These are phyloP conservation scores for Botrytis medusae DNA, from an alignment of 2,329 filamentous ascomycete genomes.

Conservation along the genomic window DNA sequence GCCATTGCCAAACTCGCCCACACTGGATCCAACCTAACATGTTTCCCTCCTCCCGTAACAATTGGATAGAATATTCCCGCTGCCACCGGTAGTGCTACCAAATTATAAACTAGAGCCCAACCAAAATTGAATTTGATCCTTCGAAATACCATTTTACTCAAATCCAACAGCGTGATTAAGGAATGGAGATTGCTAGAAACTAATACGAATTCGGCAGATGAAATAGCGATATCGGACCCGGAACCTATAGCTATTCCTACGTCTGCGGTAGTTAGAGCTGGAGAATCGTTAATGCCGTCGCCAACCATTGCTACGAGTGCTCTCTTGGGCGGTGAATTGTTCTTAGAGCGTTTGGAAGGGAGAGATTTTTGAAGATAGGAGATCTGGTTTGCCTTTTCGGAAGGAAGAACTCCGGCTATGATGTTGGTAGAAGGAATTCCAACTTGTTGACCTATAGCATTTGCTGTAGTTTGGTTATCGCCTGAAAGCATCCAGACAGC, in stretches of 20 bases:
- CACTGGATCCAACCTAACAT: slow-evolving; percentile 69
- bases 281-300: slow-evolving; percentile 84
- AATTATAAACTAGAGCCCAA: slow-evolving; percentile 67
- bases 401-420: slow-evolving; percentile 82
- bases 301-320: slow-evolving; percentile 78
- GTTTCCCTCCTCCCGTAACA: slow-evolving; percentile 46
- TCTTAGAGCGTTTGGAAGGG: slow-evolving; percentile 23
- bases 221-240: slow-evolving; percentile 80
- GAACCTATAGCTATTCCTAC: slow-evolving; percentile 80
- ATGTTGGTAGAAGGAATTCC: slow-evolving; percentile 74
- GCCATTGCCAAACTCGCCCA: slow-evolving; percentile 95
- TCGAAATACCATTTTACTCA: slow-evolving; percentile 61
- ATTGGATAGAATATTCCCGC: slow-evolving; percentile 65
- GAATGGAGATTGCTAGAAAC: slow-evolving; percentile 60
- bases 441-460: slow-evolving; percentile 71
- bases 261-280: slow-evolving; percentile 76
- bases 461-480: slow-evolving; percentile 82
- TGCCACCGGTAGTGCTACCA: slow-evolving; percentile 63
- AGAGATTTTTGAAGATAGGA: slow-evolving; percentile 54
- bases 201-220: slow-evolving; percentile 78
- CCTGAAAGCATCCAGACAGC: slow-evolving; percentile 91
- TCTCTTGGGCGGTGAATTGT: slow-evolving; percentile 38
- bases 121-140: slow-evolving; percentile 67
- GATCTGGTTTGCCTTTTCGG: slow-evolving; percentile 75
- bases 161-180: slow-evolving; percentile 58